Percentiles rank a stretch among this genome's conserved stretches.
These are phyloP conservation scores for Leptomonas pyrrhocoris DNA, from an alignment of 208 protist species.

Conservation along the genomic window DNA sequence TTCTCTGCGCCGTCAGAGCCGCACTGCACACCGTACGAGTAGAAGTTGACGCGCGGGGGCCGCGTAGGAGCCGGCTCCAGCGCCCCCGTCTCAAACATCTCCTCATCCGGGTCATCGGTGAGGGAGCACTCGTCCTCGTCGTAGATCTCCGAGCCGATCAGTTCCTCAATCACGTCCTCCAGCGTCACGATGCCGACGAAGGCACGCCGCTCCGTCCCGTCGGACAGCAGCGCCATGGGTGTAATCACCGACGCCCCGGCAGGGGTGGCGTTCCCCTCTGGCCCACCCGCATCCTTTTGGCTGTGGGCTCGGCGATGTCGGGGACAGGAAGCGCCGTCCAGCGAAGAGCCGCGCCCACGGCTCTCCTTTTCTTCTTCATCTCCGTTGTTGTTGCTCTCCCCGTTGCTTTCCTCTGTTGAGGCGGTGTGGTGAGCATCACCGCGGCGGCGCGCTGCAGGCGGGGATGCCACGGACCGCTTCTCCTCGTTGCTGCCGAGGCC, in stretches of 20 bases:
- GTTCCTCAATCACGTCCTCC: slow-evolving; percentile 81
- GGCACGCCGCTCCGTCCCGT: slow-evolving; percentile 10
- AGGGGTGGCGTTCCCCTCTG: not conserved
- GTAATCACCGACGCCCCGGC: slow-evolving; percentile 14
- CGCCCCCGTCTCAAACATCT: slow-evolving; percentile 9
- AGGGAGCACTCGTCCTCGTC: slow-evolving; percentile 73
- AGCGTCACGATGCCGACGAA: slow-evolving; percentile 71
- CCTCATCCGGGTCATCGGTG: slow-evolving; percentile 20
- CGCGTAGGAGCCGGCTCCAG: slow-evolving; percentile 11
- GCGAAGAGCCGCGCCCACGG: not conserved
- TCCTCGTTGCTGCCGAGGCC: not conserved
- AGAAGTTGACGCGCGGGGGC: slow-evolving; percentile 74
- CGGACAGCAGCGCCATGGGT: slow-evolving; percentile 20
- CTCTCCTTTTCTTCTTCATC: not conserved
- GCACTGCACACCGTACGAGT: slow-evolving; percentile 54
- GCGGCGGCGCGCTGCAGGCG: not conserved
- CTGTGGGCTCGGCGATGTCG: not conserved
- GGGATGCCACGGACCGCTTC: not conserved
- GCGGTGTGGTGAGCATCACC: not conserved
- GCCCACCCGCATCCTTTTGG: not conserved
- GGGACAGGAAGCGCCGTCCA: not conserved
- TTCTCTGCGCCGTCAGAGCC: slow-evolving; percentile 6
- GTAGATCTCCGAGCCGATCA: slow-evolving; percentile 77
- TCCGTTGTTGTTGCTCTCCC: not conserved
- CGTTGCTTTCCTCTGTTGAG: not conserved